A percentile compares a stretch with the other conserved stretches of the same genome.
phyloP scores from a whole-genome alignment of 352 stramenopile species.

The Phytophthora pisi region DNA sequence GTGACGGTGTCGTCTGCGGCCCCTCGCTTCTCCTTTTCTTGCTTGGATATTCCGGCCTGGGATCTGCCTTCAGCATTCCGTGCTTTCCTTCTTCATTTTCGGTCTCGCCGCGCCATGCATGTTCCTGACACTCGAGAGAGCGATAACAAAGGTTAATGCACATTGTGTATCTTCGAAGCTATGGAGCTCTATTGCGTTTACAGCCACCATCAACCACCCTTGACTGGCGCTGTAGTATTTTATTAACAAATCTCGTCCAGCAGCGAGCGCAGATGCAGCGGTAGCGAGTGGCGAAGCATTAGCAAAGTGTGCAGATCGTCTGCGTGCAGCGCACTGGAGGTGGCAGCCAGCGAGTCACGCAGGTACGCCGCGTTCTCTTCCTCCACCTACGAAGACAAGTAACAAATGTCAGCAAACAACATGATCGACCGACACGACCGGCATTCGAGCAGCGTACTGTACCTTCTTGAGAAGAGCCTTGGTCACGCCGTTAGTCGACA shows the following conservation, averaged over 20 bases:
- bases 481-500: slow-evolving; percentile 40
- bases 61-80: slow-evolving; percentile 14
- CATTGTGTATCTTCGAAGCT: slow-evolving; percentile 7
- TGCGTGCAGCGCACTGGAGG: slow-evolving; percentile 61
- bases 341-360: slow-evolving; percentile 48
- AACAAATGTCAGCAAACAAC: not conserved
- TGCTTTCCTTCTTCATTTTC: slow-evolving; percentile 4
- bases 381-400: slow-evolving; percentile 54
- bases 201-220: not conserved
- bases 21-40: slow-evolving; percentile 10
- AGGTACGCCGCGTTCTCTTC: slow-evolving; percentile 68
- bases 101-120: slow-evolving; percentile 12
- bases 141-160: slow-evolving; percentile 28
- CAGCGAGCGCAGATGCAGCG: slow-evolving; percentile 43
- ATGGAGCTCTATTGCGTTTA: slow-evolving; percentile 11
- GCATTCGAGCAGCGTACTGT: not conserved
- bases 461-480: slow-evolving; percentile 68
- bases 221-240: slow-evolving; percentile 1
- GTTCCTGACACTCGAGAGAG: slow-evolving; percentile 19
- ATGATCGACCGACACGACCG: not conserved
- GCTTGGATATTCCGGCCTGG: slow-evolving; percentile 11
- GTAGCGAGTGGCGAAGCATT: slow-evolving; percentile 54
- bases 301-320: slow-evolving; percentile 74
- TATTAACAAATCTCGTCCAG: slow-evolving; percentile 44
- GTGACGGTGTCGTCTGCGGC: slow-evolving; percentile 12